Evolutionary conservation across 2,329 filamentous ascomycete genomes (phyloP).

Genomic region (Aspergillus japonicus): DNA sequence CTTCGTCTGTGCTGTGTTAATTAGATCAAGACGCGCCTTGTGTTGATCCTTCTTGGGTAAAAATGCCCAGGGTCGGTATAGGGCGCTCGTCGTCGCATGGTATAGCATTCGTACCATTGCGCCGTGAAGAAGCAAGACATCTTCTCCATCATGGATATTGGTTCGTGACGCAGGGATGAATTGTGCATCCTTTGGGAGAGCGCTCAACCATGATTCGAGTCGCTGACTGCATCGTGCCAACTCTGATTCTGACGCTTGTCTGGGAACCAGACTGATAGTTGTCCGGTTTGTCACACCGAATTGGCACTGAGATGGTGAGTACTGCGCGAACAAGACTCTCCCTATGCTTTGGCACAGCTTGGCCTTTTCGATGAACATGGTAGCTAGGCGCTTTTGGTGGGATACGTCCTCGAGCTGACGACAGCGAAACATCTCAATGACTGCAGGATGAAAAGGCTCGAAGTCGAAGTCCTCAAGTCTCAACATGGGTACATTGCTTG

Average conservation of each 20-base stretch:
- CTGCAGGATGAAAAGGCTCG: slow-evolving; percentile 61
- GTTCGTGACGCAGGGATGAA: slow-evolving; percentile 64
- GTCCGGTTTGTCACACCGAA: slow-evolving; percentile 66
- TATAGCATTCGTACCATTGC: slow-evolving; percentile 89
- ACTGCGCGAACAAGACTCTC: slow-evolving; percentile 80
- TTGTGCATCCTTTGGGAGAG: slow-evolving; percentile 67
- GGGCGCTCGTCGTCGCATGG: slow-evolving; percentile 81
- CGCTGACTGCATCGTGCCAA: slow-evolving; percentile 73
- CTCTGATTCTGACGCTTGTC: slow-evolving; percentile 74
- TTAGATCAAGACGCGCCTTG: slow-evolving; percentile 54
- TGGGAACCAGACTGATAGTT: slow-evolving; percentile 79
- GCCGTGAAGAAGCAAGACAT: slow-evolving; percentile 62
- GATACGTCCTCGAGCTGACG: slow-evolving; percentile 67
- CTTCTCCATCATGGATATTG: slow-evolving; percentile 52
- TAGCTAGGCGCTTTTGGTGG: slow-evolving; percentile 72
- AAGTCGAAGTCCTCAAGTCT: slow-evolving; percentile 77
- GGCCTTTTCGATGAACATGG: slow-evolving; percentile 84
- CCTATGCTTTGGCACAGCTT: slow-evolving; percentile 84
- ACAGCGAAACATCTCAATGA: slow-evolving; percentile 63
- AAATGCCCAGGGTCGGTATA: slow-evolving; percentile 82
- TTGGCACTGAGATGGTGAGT: slow-evolving; percentile 78
- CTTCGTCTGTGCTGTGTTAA: slow-evolving; percentile 70
- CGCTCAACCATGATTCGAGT: slow-evolving; percentile 69
- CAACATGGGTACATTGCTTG: slow-evolving; percentile 89
- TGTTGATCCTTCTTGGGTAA: slow-evolving; percentile 53